phyloP scores from a whole-genome alignment of 2,329 filamentous ascomycete genomes.

The Leptographium lundbergii region DNA sequence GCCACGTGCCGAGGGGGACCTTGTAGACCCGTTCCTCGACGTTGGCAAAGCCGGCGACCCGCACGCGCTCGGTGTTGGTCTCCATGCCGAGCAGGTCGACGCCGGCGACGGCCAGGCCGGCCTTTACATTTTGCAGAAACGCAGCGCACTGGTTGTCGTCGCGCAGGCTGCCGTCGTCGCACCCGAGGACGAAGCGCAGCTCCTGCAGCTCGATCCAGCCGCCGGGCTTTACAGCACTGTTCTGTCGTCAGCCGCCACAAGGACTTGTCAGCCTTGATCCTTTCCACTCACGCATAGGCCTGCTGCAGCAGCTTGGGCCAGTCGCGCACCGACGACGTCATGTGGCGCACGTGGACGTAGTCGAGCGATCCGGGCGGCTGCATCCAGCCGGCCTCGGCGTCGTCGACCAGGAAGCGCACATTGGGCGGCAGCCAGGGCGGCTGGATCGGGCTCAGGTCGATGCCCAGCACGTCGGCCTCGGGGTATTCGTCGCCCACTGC shows the following conservation, averaged over 20 bases:
- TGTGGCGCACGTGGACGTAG: constrained; percentile 38
- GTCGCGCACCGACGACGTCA: constrained; percentile 22
- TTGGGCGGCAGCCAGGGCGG: constrained; percentile 23
- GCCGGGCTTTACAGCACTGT: not conserved
- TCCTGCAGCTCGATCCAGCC: no score
- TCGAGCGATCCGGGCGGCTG: constrained; percentile 36
- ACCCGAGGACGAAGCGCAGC: no score
- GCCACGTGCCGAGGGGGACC: no score
- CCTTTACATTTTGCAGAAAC: no score
- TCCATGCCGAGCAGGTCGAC: no score
- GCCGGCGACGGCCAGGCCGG: no score
- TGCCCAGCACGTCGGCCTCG: constrained; percentile 1
- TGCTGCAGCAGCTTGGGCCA: constrained; percentile 18
- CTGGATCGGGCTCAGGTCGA: constrained; percentile 26
- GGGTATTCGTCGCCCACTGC: constrained; percentile 9
- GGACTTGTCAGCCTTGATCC: not conserved
- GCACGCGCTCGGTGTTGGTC: no score
- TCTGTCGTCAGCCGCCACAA: no score
- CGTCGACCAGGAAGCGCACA: constrained; percentile 2
- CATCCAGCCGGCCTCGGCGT: constrained; percentile 34
- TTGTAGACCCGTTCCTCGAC: no score
- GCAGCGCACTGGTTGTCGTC: no score
- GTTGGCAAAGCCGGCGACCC: no score
- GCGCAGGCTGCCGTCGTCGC: no score
- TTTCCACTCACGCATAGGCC: constrained; percentile 4